Evolutionary conservation across 441 rosid species (phyloP).

Genomic region (Iberis amara): DNA sequence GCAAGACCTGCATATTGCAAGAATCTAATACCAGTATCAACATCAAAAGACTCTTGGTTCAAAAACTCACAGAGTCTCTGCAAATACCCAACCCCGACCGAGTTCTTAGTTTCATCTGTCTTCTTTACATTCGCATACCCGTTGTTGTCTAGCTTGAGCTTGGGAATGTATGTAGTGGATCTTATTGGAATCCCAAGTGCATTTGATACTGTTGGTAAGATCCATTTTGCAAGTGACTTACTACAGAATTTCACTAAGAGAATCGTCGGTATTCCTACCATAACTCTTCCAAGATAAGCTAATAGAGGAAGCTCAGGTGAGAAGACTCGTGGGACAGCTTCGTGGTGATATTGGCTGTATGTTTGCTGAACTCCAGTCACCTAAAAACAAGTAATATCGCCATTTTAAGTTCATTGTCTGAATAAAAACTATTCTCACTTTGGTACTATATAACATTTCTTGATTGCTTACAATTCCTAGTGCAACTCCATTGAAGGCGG

Average conservation of each 20-base stretch:
- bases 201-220: constrained; percentile 67
- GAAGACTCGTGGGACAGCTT: constrained; percentile 55
- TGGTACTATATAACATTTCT: neutral
- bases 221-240: constrained; percentile 79
- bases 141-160: constrained; percentile 37
- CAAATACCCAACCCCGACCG: constrained; percentile 41
- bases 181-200: constrained; percentile 64
- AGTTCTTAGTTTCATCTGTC: constrained; percentile 40
- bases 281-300: constrained; percentile 44
- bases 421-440: neutral
- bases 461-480: constrained; percentile 73
- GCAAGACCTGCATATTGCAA: constrained; percentile 84
- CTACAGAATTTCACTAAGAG: constrained; percentile 84
- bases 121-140: constrained; percentile 34
- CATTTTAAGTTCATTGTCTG: neutral
- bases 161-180: constrained; percentile 61
- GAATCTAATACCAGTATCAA: constrained; percentile 87
- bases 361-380: constrained; percentile 84
- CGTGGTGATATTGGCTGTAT: constrained; percentile 86
- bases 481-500: constrained; percentile 84
- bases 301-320: constrained; percentile 39
- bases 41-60: constrained; percentile 54
- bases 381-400: constrained; percentile 34
- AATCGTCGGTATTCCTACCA: constrained; percentile 78
- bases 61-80: constrained; percentile 47